These are phyloP conservation scores for Bruguiera parviflora DNA, from an alignment of 345 rosid genomes.

Conservation along the genomic window DNA sequence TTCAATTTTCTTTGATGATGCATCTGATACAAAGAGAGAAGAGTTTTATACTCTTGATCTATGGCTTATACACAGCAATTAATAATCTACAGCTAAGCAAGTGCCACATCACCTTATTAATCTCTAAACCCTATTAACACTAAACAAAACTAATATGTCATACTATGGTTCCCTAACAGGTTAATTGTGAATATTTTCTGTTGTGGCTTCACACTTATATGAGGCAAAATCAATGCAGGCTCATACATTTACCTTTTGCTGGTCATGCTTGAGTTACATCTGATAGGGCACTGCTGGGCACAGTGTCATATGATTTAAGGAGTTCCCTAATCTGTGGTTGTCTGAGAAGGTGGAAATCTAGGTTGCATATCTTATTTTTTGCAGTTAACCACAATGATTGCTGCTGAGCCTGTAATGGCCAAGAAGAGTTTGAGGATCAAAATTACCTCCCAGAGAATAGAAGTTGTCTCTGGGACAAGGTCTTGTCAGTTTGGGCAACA, in stretches of 20 bases:
- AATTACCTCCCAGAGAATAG: conserved; percentile 40
- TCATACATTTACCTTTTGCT: background rate
- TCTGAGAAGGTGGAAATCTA: background rate
- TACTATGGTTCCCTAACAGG: too few relatives aligned
- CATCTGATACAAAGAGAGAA: too few relatives aligned
- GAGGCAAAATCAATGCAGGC: background rate
- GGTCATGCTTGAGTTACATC: conserved; percentile 10
- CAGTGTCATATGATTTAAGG: conserved; percentile 12
- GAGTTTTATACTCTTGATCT: too few relatives aligned
- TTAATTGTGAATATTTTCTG: background rate
- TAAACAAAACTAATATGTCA: too few relatives aligned
- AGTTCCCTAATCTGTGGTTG: background rate
- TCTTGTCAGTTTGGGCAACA: conserved; percentile 23
- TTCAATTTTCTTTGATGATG: too few relatives aligned
- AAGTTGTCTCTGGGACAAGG: conserved; percentile 23
- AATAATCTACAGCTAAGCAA: too few relatives aligned
- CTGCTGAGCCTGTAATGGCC: conserved; percentile 34
- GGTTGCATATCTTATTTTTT: conserved; percentile 3
- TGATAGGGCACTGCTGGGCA: conserved; percentile 15
- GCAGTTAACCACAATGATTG: conserved; percentile 33
- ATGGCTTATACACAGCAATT: too few relatives aligned
- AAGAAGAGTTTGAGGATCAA: conserved; percentile 56
- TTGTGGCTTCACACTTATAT: background rate
- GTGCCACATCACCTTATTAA: too few relatives aligned
- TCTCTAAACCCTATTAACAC: too few relatives aligned